A percentile compares a stretch with the other conserved stretches of the same genome.
These are phyloP conservation scores for Coniferiporia sulphurascens DNA, from an alignment of 1,284 basidiomycete genomes.

Conservation along the genomic window DNA sequence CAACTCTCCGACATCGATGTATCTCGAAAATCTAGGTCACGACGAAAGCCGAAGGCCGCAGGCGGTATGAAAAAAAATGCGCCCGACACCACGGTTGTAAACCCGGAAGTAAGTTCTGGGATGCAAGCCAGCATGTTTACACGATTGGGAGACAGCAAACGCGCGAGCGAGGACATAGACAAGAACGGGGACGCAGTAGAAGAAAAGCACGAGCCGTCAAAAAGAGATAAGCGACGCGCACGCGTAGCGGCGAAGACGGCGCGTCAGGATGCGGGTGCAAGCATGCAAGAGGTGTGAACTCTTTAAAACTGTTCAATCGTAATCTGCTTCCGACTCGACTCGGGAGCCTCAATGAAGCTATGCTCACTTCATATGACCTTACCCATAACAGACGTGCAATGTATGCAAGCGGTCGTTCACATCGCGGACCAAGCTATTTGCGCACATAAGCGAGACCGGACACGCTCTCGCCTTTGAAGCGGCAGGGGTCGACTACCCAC, in stretches of 20 bases:
- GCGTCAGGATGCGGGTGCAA: constrained; percentile 32
- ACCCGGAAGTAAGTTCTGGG: no score
- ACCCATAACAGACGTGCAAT: constrained; percentile 53
- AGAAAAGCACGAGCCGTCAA: constrained; percentile 48
- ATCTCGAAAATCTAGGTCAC: no score
- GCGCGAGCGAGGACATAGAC: background rate
- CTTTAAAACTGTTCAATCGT: background rate
- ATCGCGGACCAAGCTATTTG: constrained; percentile 77
- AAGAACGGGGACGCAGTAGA: constrained; percentile 22
- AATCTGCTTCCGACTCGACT: background rate
- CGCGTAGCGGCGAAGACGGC: constrained; percentile 74
- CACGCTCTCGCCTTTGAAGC: constrained; percentile 57
- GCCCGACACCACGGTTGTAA: no score
- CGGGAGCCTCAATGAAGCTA: no score
- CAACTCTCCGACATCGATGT: no score
- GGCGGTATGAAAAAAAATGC: no score
- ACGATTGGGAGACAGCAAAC: background rate
- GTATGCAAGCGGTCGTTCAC: constrained; percentile 63
- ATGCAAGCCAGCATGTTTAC: no score
- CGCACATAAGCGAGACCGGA: constrained; percentile 66
- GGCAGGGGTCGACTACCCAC: background rate
- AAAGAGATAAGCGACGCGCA: constrained; percentile 77
- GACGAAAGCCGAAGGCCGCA: no score
- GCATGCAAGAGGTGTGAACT: constrained; percentile 28
- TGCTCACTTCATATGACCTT: constrained; percentile 10